Base-by-base conservation (phyloP, 805 yeast species). In the Ogataea populi-albae region DNA sequence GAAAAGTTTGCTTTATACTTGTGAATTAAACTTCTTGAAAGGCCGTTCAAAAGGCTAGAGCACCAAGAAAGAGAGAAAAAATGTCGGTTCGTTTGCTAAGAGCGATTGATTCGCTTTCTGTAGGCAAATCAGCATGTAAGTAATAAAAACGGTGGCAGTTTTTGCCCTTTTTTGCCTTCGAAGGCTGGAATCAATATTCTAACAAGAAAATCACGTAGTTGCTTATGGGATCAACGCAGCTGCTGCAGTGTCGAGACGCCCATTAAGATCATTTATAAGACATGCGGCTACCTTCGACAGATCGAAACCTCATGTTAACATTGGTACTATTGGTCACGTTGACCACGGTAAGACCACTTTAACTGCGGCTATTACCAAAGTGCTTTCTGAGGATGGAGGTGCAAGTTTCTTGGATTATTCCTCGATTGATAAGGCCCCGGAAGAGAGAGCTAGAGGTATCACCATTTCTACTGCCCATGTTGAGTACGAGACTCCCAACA, bases 371-470 rank as follows among this genome's bases (percentile, higher is more conserved):
- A 89, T 91, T 74, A 91, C 98, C 70, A 91, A 93, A 74, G 89
- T 86, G 41, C 75, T 91, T 47, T 74, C 97, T 34, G 79, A 74
- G 54, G 73, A 75, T 56, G 97, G 96, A 59, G 95, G 94, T 62
- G 98, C 98, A 49, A 73, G 70, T 56, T 91, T 93, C 76, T 74
- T 88, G 70, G 98, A 93, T 65, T 93, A 93, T 64, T 75, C 86
- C 35, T 65, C 96, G 45, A 93, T 91, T 57, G 98, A 91, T 70
- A 85, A 86, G 68, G 98, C 98, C 30, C 98, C 98, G 50, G 98
- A 91, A 73, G 98, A 93, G 75, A 85, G 96, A 73, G 97, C 95
- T 40, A 87, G 98, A 76, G 98, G 98, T 79, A 91, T 91, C 68
- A 91, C 98, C 47, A 91, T 91, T 62, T 86, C 96, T 40, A 83